Conservation (phyloP, 1,284 basidiomycete species). For the Microbotryomycetes sp. region DNA sequence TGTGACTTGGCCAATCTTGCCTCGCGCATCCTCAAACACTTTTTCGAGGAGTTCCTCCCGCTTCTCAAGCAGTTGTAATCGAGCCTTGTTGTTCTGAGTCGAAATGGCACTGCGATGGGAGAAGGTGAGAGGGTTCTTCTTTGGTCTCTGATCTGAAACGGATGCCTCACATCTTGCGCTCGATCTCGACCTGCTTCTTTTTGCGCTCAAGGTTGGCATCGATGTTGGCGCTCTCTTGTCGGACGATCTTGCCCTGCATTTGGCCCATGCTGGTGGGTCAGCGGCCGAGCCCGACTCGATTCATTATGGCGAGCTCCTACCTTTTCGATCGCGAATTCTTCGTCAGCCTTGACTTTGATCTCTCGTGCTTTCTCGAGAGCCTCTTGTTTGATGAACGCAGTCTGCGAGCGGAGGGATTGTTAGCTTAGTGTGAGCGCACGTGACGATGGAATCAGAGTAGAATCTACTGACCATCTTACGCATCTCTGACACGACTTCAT, state of each 20-base stretch:
- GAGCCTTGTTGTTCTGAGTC: constrained; percentile 90
- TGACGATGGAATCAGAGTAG: not conserved
- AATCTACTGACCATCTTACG: constrained; percentile 82
- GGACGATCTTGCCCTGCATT: constrained; percentile 81
- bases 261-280: not conserved
- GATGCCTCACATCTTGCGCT: constrained; percentile 79
- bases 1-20: constrained; percentile 57
- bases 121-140: not conserved
- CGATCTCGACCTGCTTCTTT: constrained; percentile 78
- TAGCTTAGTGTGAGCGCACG: not conserved
- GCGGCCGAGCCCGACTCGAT: not conserved
- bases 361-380: constrained; percentile 94
- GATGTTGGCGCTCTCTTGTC: constrained; percentile 85
- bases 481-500: constrained; percentile 94
- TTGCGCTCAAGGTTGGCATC: constrained; percentile 90
- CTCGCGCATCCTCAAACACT: constrained; percentile 71
- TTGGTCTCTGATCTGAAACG: not conserved
- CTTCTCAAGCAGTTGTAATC: constrained; percentile 79
- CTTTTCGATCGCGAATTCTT: constrained; percentile 97
- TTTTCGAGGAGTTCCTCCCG: constrained; percentile 88
- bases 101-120: constrained; percentile 68
- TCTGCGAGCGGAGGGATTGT: constrained; percentile 3
- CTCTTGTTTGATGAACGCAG: constrained; percentile 58
- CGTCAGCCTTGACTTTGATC: constrained; percentile 90
- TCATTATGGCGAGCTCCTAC: constrained; percentile 43